These are phyloP conservation scores for Marasmius fiardii DNA, from an alignment of 1,284 basidiomycete species.

Conservation along the genomic window DNA sequence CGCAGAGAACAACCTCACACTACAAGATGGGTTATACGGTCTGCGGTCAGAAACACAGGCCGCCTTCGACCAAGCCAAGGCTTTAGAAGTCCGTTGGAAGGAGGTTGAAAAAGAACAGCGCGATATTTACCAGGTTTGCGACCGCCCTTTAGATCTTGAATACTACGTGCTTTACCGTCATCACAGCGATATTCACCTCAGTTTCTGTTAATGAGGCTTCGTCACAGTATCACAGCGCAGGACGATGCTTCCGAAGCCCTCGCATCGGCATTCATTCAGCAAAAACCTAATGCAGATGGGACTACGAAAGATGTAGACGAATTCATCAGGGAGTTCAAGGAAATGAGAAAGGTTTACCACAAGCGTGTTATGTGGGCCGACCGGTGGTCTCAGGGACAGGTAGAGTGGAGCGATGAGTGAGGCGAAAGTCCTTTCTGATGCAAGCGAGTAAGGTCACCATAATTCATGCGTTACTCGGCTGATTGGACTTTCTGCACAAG, in stretches of 20 bases:
- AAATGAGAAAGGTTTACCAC: slow-evolving; percentile 82
- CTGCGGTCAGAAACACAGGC: slow-evolving; percentile 79
- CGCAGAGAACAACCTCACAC: slow-evolving; percentile 68
- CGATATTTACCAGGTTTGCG: slow-evolving; percentile 79
- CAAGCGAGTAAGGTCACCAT: neutral
- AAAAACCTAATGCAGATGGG: slow-evolving; percentile 29
- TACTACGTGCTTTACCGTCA: slow-evolving; percentile 3
- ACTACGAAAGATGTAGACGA: slow-evolving; percentile 67
- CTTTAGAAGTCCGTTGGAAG: slow-evolving; percentile 77
- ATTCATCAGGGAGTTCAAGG: slow-evolving; percentile 86
- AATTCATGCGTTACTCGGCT: neutral
- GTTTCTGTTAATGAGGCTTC: slow-evolving; percentile 82
- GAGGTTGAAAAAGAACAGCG: slow-evolving; percentile 83
- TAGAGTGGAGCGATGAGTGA: slow-evolving; percentile 72
- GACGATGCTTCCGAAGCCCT: slow-evolving; percentile 85
- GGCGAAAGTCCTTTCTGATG: neutral
- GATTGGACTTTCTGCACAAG: neutral
- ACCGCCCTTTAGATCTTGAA: neutral
- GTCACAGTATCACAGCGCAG: slow-evolving; percentile 83
- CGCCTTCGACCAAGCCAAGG: slow-evolving; percentile 81
- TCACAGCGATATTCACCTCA: slow-evolving; percentile 77
- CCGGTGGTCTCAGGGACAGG: slow-evolving; percentile 80
- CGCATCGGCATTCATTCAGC: slow-evolving; percentile 76
- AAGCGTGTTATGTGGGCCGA: slow-evolving; percentile 88
- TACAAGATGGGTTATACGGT: slow-evolving; percentile 71